These are phyloP conservation scores for Ophiostoma himal-ulmi DNA, from an alignment of 2,329 filamentous ascomycete genomes.

Conservation along the genomic window DNA sequence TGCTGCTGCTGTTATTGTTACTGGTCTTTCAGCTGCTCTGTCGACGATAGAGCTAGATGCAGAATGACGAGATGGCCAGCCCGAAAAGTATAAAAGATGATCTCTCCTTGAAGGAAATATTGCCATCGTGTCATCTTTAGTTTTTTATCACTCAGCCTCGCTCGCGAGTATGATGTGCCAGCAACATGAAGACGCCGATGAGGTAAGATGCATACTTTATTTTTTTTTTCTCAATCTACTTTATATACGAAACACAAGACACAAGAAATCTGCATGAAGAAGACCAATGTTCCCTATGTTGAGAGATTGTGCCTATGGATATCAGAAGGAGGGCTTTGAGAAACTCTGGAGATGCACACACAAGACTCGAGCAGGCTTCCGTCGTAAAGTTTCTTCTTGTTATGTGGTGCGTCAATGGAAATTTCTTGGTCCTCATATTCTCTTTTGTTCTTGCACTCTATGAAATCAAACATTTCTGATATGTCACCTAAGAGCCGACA, in stretches of 20 bases:
- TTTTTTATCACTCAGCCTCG: not conserved
- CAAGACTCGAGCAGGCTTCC: not conserved
- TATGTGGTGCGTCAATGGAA: not conserved
- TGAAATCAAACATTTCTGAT: constrained; percentile 20
- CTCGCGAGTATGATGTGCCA: not conserved
- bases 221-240: not conserved
- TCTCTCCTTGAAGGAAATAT: not conserved
- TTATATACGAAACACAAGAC: not conserved
- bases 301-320: constrained; percentile 18
- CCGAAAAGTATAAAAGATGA: not conserved
- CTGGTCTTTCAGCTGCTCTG: not conserved
- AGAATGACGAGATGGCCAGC: not conserved
- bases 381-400: not conserved
- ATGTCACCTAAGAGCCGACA: constrained; percentile 28
- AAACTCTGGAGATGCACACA: not conserved
- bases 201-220: not conserved
- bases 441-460: constrained; percentile 6
- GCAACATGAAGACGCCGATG: not conserved
- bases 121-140: not conserved
- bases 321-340: not conserved
- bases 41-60: not conserved
- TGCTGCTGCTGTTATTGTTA: not conserved
- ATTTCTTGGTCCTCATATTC: not conserved
- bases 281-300: constrained; percentile 25
- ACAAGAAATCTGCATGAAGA: constrained; percentile 24